phyloP scores from a whole-genome alignment of 78 protist genomes.

The Protostelium mycophagum region DNA sequence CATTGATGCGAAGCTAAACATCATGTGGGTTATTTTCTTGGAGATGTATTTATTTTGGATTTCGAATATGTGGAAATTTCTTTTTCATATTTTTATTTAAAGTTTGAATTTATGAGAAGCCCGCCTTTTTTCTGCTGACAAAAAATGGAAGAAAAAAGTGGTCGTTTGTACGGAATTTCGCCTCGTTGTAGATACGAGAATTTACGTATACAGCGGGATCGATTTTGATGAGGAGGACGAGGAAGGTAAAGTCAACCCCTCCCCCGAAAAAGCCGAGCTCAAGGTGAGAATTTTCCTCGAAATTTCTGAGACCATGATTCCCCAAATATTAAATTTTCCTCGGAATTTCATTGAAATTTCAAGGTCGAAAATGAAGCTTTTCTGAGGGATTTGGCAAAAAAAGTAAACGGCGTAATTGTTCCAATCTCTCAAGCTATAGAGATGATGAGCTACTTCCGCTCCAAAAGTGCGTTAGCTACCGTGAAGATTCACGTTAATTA shows the following conservation, averaged over 20 bases:
- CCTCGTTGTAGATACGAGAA: no score
- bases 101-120: neutral
- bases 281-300: neutral
- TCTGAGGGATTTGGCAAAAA: conserved; percentile 46
- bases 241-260: neutral
- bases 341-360: neutral
- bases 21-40: conserved; percentile 24
- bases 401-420: conserved; percentile 55
- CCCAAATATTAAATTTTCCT: no score
- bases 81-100: neutral
- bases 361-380: conserved; percentile 55
- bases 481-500: no score
- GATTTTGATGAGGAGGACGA: conserved; percentile 27
- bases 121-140: no score
- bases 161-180: no score
- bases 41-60: neutral
- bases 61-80: no score
- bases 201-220: conserved; percentile 20
- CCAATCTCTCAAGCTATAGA: conserved; percentile 64
- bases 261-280: conserved; percentile 20
- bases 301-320: neutral
- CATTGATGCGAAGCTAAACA: conserved; percentile 53
- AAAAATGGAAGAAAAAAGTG: no score
- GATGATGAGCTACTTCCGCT: conserved; percentile 65
- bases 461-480: conserved; percentile 10